These are phyloP conservation scores for Auricularia cornea DNA, from an alignment of 768 basidiomycete genomes.

Conservation along the genomic window DNA sequence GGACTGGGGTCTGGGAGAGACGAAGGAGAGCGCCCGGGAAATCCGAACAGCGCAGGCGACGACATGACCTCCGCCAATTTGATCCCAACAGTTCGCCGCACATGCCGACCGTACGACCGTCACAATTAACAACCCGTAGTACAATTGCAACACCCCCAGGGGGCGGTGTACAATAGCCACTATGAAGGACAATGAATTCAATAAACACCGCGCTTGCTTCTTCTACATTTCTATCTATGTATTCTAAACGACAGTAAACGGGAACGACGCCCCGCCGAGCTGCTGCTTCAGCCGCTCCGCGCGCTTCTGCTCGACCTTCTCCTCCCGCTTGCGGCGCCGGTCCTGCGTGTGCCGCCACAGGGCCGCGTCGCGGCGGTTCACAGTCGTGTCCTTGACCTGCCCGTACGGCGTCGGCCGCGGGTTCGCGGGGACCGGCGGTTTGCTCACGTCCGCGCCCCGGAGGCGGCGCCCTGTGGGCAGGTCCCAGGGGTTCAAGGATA, in stretches of 20 bases:
- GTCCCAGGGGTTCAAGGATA: conserved; percentile 32
- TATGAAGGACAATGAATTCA: no score
- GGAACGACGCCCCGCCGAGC: neutral
- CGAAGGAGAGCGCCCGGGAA: conserved; percentile 5
- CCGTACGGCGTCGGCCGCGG: neutral
- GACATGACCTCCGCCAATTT: neutral
- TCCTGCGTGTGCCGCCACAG: neutral
- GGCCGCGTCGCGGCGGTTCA: neutral
- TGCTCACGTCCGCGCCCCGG: conserved; percentile 12
- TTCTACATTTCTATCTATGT: no score
- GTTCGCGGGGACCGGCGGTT: conserved; percentile 24
- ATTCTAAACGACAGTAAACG: neutral
- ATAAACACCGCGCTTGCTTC: no score
- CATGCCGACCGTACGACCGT: neutral
- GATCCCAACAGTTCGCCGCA: neutral
- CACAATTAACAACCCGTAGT: neutral
- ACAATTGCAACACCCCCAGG: neutral
- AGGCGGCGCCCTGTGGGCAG: neutral
- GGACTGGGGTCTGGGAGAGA: conserved; percentile 7
- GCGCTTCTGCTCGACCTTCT: neutral
- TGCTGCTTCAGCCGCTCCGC: neutral
- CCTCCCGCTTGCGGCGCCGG: neutral
- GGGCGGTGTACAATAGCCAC: neutral
- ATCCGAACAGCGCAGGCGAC: neutral
- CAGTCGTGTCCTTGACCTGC: neutral